Base-by-base conservation (phyloP, 2,329 filamentous ascomycete species). In the Neonectria sp. region DNA sequence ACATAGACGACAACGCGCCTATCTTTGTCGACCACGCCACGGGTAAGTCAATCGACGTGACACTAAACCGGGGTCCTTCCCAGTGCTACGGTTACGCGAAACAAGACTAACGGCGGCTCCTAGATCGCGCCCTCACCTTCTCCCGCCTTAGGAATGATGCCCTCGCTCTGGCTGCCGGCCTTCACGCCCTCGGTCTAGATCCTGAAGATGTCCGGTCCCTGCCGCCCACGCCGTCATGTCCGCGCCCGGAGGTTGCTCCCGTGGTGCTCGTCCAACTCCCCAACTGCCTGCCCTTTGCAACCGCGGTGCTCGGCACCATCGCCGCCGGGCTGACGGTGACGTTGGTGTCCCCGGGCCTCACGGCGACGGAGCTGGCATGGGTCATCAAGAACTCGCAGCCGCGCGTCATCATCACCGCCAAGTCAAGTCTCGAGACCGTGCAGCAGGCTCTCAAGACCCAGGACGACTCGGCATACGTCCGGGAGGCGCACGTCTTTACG, bases 401-500 rank as follows among this genome's bases (percentile, higher is more conserved):
- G 0, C 75, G 73, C 3, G 80, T 77, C 45, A 75, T 84, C 67
- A 76, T 84, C 66, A 82, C 81, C 0, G 70, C 79, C n/a, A 70
- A 70, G 53, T 57, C 79, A 1, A 77, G 75, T 58, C 68, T 81
- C 29, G 61, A 59, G 2, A 78, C 77, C 5, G 80, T 83, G 71
- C 73, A 75, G 31, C 74, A 76, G 15, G 82, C 82, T 1, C 52
- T 84, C 2, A 64, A 70, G 7, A 62, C 73, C 7, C 82, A 83
- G 52, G 64, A 78, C 1, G 81, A 83, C 60, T 46, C 57, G 0
- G 61, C 67, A 0, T 82, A 76, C 66, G 81, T 79, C n/a, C 64
- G 71, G 3, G 57, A 60, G 5, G 79, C 93, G 11, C 92, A 91
- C 73, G 79, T 89, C 17, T 93, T 92, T 76, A 88, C 90, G 70